These are phyloP conservation scores for Zygosaccharomyces pseudobailii DNA, from an alignment of 1,139 yeast genomes.

Conservation along the genomic window DNA sequence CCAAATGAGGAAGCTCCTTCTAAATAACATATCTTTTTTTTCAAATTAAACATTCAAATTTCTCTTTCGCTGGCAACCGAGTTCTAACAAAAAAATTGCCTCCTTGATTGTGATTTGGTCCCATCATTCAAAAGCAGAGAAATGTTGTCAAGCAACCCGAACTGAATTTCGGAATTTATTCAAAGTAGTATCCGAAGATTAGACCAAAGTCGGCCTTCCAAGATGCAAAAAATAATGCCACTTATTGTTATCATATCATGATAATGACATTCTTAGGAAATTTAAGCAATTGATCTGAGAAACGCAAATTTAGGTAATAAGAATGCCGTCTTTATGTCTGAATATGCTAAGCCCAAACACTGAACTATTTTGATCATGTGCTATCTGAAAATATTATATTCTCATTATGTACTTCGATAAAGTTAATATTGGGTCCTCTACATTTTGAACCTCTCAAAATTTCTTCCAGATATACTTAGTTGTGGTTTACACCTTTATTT, in stretches of 20 bases:
- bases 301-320: slow-evolving; percentile 48
- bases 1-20: slow-evolving; percentile 40
- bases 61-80: no score
- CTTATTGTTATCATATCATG: no score
- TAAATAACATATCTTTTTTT: slow-evolving; percentile 64
- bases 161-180: no score
- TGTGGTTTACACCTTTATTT: no score
- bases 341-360: slow-evolving; percentile 70
- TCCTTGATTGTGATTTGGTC: no score
- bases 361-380: slow-evolving; percentile 59
- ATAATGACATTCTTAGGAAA: slow-evolving; percentile 71
- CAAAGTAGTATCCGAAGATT: slow-evolving; percentile 38
- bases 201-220: slow-evolving; percentile 26
- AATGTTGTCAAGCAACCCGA: accelerated
- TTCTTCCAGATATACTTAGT: slow-evolving; percentile 62
- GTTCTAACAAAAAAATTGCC: no score
- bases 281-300: slow-evolving; percentile 88
- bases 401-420: slow-evolving; percentile 43
- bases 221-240: no score
- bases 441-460: slow-evolving; percentile 75
- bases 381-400: slow-evolving; percentile 36
- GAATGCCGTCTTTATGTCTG: no score
- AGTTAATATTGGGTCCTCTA: slow-evolving; percentile 62
- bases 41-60: slow-evolving; percentile 50
- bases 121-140: no score